A percentile compares a stretch with the other conserved stretches of the same genome.
These are phyloP conservation scores for Backusella mclennaniae DNA, from an alignment of 192 early-diverging fungal genomes.

Conservation along the genomic window DNA sequence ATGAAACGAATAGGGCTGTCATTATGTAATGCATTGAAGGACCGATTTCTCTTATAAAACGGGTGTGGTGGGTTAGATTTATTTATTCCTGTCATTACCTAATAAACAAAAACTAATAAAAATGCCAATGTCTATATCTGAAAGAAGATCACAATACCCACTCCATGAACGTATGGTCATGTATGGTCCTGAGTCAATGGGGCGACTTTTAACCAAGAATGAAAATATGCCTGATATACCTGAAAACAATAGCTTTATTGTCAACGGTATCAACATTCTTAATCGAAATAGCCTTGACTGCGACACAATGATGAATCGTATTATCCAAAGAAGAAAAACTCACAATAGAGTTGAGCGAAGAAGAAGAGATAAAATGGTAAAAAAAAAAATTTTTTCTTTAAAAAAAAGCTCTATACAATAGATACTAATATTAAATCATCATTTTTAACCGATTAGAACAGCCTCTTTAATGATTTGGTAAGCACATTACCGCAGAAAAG, in stretches of 20 bases:
- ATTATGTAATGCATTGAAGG: neutral
- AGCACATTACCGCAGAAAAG: neutral
- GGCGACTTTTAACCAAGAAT: neutral
- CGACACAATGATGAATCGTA: neutral
- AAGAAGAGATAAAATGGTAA: conserved; percentile 3
- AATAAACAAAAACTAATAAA: neutral
- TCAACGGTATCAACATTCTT: neutral
- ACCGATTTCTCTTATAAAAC: neutral
- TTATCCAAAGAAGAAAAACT: neutral
- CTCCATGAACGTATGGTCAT: neutral
- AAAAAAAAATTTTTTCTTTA: neutral
- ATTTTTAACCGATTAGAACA: neutral
- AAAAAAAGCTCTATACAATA: neutral
- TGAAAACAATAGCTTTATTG: neutral
- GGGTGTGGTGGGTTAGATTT: neutral
- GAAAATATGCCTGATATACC: neutral
- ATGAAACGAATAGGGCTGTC: neutral
- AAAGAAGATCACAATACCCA: neutral
- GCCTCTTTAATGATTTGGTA: neutral
- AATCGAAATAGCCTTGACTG: neutral
- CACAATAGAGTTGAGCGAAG: neutral
- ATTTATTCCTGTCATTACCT: neutral
- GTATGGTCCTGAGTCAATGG: neutral
- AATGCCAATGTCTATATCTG: neutral
- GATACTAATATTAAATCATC: neutral